Percentiles rank a stretch among this genome's conserved stretches.
phyloP scores from a whole-genome alignment of 148 eudicot species.

The Suaeda aralocaspica region DNA sequence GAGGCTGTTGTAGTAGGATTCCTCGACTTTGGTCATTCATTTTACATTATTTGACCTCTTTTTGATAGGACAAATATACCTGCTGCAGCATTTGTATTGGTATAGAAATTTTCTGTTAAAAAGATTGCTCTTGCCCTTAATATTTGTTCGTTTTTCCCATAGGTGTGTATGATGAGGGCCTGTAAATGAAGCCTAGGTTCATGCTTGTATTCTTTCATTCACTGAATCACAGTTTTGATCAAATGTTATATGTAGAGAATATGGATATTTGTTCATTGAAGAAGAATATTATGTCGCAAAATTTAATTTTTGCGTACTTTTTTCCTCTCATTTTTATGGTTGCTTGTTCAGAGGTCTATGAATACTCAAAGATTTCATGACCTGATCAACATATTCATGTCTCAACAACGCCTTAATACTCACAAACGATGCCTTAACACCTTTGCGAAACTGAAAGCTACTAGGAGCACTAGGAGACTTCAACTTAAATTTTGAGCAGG shows the following conservation, averaged over 20 bases:
- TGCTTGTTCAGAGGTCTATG: not conserved
- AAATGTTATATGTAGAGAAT: conserved; percentile 14
- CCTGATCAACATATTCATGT: not conserved
- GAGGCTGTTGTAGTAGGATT: not conserved
- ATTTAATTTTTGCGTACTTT: not conserved
- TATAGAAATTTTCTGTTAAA: conserved; percentile 10
- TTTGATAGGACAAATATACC: conserved; percentile 26
- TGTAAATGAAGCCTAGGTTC: conserved; percentile 17
- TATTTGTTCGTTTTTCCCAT: not conserved
- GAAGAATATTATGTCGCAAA: not conserved
- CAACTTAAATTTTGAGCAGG: too few species aligned
- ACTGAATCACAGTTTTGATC: not conserved
- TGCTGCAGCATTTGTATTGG: conserved; percentile 11
- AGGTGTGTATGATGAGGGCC: conserved; percentile 4
- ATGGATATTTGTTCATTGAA: not conserved
- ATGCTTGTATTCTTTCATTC: conserved; percentile 13
- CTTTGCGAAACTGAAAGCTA: too few species aligned
- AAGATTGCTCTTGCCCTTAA: not conserved
- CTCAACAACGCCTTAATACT: too few species aligned
- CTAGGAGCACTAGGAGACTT: too few species aligned
- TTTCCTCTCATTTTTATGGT: not conserved
- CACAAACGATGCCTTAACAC: too few species aligned
- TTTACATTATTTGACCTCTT: conserved; percentile 17
- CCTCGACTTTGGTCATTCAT: not conserved
- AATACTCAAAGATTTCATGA: not conserved